Base-by-base conservation (phyloP, 805 yeast species). In the Wickerhamomyces silvicola region DNA sequence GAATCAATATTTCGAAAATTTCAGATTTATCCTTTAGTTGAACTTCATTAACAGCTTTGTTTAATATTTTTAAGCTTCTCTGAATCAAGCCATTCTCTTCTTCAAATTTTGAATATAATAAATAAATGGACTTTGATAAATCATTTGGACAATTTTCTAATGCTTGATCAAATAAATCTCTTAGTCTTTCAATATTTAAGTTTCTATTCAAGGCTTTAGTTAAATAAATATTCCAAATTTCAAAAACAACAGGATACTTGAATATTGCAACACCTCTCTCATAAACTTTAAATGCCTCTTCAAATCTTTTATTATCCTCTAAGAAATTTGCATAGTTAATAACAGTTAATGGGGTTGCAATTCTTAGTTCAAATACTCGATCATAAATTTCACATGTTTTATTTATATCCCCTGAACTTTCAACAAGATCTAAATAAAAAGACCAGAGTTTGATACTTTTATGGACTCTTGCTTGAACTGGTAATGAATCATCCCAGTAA, bases 81-180 rank as follows among this genome's bases (percentile, higher is more conserved):
- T 71, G 49, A 5, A 64, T 46, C 4, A 73, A 60, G 0, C 87
- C 87, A 16, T 57, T 41, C 1, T 55, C 59, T 39, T 69, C 70
- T 48, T 87, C 95, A 46, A 73, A 75, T 22, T 75, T 57, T 2
- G 80, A 72, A 49, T 81, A 84, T 22, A 72, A 45, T 2, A 76
- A 35, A 41, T 63, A 69, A 1, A 85, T 57, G 1, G 73, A 52
- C 35, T 70, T 69, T 28, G 69, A 61, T n/a, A 65, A 46, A 15
- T 65, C 55, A 0, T 56, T 30, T 0, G 83, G 81, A 40, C 83
- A 66, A 1, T 52, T 60, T 5, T 59, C 62, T 4, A 83, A 43
- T 5, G 86, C 70, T 27, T 75, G 74, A 29, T 85, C 95, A 57
- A 83, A 87, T 11, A 81, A 47, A 36, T 83, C 94, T 22, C 95